Base-by-base conservation (phyloP, 2,329 filamentous ascomycete genomes). In the Alternaria burnsii region DNA sequence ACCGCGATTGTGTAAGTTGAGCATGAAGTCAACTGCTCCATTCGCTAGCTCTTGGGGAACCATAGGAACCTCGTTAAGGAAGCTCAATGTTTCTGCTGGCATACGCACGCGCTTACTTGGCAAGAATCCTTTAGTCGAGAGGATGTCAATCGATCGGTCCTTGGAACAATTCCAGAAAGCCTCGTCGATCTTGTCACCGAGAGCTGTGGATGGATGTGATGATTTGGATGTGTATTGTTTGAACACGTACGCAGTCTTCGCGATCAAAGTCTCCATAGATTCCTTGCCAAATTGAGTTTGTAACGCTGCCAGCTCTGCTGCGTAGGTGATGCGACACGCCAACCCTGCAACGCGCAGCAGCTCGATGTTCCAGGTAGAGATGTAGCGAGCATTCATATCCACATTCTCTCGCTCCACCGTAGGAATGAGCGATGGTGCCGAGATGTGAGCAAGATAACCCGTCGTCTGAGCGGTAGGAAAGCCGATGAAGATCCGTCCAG, bases 391-490 rank as follows among this genome's bases (percentile, higher is more conserved):
- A 76, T 99, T 98, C 64, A 99, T 84, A 78, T 99, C 95, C 59
- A 99, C 97, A 55, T 93, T 95, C 76, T 99, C 95, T 74, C 95
- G 89, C 79, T 99, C 95, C 3, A 99, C 96, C 0, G 95, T 99
- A 0, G 95, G 95, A 58, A 99, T 99, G 14, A 99, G 89, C 0
- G 94, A 97, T 1, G 94, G 95, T 0, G 95, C 95, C 12, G 94
- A 98, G 30, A 99, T 91, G 77, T 99, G 95, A 75, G 96, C 91
- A 16, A 94, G 91, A 28, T 94, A 89, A 55, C 94, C 95, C 0
- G 96, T 99, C 0, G 95, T 99, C 81, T 99, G 95, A 69, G 94
- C 94, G 1, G 95, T 99, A 3, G 95, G 94, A 74, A 99, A 99
- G 0, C 95, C 95, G 72, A 99, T 99, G 73, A 98, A 99, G 55